Conservation (phyloP, 495 filamentous ascomycete genomes). For the Pyronema domesticum region DNA sequence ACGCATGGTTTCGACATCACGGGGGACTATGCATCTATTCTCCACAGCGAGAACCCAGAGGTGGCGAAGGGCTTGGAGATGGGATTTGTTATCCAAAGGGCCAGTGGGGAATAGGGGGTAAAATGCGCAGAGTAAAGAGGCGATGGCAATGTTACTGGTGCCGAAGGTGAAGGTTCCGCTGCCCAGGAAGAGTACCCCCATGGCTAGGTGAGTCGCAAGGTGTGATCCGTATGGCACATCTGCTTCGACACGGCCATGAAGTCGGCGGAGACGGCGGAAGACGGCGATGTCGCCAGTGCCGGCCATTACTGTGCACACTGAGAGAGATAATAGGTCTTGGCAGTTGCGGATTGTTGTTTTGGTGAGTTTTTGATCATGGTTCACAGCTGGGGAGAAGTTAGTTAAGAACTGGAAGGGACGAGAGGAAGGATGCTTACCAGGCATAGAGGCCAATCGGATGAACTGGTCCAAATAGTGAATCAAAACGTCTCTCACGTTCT, state of each 20-base stretch:
- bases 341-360: slow-evolving; percentile 73
- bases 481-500: slow-evolving; percentile 57
- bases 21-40: slow-evolving; percentile 65
- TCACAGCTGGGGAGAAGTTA: slow-evolving; percentile 27
- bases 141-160: slow-evolving; percentile 72
- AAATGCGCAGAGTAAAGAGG: slow-evolving; percentile 73
- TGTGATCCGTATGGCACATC: slow-evolving; percentile 87
- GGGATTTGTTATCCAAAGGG: slow-evolving; percentile 80
- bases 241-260: slow-evolving; percentile 72
- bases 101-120: slow-evolving; percentile 81
- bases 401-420: too few species aligned
- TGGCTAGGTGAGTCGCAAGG: slow-evolving; percentile 76
- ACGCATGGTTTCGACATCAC: slow-evolving; percentile 64
- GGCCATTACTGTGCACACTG: slow-evolving; percentile 79
- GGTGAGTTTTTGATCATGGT: slow-evolving; percentile 66
- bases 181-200: slow-evolving; percentile 79
- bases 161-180: slow-evolving; percentile 83
- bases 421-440: slow-evolving; percentile 19
- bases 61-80: slow-evolving; percentile 92
- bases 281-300: slow-evolving; percentile 78
- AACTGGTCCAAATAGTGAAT: slow-evolving; percentile 74
- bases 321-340: slow-evolving; percentile 65
- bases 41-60: slow-evolving; percentile 93
- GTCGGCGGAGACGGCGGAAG: slow-evolving; percentile 71
- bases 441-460: slow-evolving; percentile 54